Base-by-base conservation (phyloP, 805 yeast genomes). In the Wickerhamomyces subpelliculosus region DNA sequence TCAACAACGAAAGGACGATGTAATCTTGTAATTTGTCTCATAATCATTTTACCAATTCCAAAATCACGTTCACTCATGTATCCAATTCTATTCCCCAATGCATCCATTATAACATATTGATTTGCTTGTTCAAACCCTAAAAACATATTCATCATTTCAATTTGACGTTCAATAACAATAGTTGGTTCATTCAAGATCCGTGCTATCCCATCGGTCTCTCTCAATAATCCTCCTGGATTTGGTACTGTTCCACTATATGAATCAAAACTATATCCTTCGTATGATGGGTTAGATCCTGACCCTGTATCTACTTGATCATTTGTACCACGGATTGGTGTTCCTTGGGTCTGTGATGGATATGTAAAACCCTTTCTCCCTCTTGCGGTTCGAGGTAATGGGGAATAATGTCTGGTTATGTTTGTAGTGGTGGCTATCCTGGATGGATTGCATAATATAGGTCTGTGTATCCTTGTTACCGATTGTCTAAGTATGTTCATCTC, bases 41-140 rank as follows among this genome's bases (percentile, higher is more conserved):
- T 72, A n/a, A 90, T 58, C 36, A 79, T 73, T 52, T 82, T 80
- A 35, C 72, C 48, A 30, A 54, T 43, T 4, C 58, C 54, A 1
- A 76, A 64, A 50, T 87, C 96, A 48, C 84, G 75, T 55, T 93
- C 98, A 41, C 75, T 69, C 78, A 90, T 76, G 56, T 69, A 80
- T 0, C 96, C 98, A 8, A 93, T 53, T 36, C 75, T 78, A 37
- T 75, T 68, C 1, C 97, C 97, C 45, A 66, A 48, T 0, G 83
- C 71, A 57, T 86, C 83, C 77, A 80, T 70, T 32, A 93, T 72
- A 11, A 68, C 70, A 55, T 90, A 90, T 46, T 71, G 65, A 56
- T 89, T 90, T 2, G 93, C 86, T 62, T 93, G 97, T 57, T 90
- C 97, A 51, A 84, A 86, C 1, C 97, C 97, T 11, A 89, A 54